phyloP scores from a whole-genome alignment of 2,329 filamentous ascomycete species.

The Myriosclerotinia scirpicola region DNA sequence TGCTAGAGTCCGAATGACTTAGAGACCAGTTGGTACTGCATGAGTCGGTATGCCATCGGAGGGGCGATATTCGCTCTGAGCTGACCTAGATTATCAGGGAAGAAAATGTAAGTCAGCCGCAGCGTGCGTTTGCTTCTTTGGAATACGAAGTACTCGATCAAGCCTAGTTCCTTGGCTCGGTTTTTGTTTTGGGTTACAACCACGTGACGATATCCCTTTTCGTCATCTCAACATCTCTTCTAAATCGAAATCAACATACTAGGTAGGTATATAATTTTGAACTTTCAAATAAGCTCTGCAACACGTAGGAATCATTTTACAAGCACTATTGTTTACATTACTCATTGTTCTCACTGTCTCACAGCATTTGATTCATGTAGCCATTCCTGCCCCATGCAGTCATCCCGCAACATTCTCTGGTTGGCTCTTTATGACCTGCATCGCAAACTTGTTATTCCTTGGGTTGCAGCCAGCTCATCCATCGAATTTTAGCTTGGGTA shows the following conservation, averaged over 20 bases:
- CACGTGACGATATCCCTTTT: neutral
- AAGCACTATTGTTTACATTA: neutral
- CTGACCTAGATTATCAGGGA: neutral
- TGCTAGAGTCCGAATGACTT: no score
- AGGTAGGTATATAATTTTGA: neutral
- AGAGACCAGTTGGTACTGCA: no score
- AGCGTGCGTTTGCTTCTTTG: neutral
- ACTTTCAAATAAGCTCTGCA: no score
- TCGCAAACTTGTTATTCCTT: neutral
- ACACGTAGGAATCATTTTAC: rapidly evolving
- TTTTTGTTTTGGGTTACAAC: neutral
- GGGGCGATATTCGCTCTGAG: neutral
- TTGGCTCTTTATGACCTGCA: neutral
- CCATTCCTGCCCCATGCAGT: neutral
- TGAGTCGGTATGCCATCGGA: neutral
- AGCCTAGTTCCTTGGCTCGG: neutral
- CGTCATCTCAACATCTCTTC: neutral
- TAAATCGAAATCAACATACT: neutral
- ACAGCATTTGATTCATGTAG: neutral
- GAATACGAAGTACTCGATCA: slow-evolving; percentile 11
- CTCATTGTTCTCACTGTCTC: neutral
- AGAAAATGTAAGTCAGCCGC: slow-evolving; percentile 1
- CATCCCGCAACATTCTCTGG: neutral
- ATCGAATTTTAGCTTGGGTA: neutral
- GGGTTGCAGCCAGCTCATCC: neutral